Evolutionary conservation across 208 protist genomes (phyloP), one percentile per base, ranked within the genome.

Genomic region (Wallacemonas sp.): DNA sequence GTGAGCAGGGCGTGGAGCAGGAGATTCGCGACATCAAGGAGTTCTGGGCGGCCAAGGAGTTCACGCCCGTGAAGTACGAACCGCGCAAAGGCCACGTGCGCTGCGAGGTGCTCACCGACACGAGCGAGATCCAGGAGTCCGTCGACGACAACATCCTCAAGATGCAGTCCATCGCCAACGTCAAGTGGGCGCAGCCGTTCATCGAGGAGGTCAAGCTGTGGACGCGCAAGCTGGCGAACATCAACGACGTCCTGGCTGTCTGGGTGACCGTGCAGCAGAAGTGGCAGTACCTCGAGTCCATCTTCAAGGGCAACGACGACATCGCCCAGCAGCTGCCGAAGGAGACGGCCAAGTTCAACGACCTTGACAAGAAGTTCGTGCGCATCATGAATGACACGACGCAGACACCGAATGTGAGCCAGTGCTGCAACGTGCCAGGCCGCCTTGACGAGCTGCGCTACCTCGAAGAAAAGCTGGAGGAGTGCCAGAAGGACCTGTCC

Each of bases 221-320:
- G 98, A 98, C 99, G 81, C 81, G 90, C 49, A 86, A 93, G 49
- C 85, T 99, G 48, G 81, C 90, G 0, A 88, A 85, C 33, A 99
- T 99, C 55, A 96, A 88, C 61, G 98, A 99, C 75, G 97, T 99
- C 14, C 93, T 96, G 48, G 85, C 98, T 2, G 82, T 99, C 19
- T 99, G 99, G 99, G 85, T 99, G 46, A 74, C 85, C 24, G 98
- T 99, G 55, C 98, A 99, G 86, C 71, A 93, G 69, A 99, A 99
- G 80, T 99, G 99, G 99, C 97, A 99, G 84, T 99, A 99, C 76
- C 85, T 99, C 48, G 98, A 99, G 83, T 97, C 94, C 21, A 99
- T 99, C 70, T 99, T 99, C 76, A 93, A 98, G 65, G 98, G 97
- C 39, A 98, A 91, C 67, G 98, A 99, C 30, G 99, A 99, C 73